These are phyloP conservation scores for Sporisorium scitamineum DNA, from an alignment of 1,284 basidiomycete species.

Conservation along the genomic window DNA sequence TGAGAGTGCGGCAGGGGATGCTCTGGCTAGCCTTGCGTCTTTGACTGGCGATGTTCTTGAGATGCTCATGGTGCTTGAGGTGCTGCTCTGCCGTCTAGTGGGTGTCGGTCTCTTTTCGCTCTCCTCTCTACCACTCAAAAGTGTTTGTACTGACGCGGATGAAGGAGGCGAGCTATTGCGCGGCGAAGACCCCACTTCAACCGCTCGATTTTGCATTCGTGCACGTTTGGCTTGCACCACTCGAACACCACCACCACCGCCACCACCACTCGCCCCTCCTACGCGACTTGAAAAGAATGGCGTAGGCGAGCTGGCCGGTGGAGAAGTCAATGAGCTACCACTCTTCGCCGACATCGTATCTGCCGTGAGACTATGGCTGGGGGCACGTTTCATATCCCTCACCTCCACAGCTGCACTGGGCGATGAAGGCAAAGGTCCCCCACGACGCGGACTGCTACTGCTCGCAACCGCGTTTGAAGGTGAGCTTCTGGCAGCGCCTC, in stretches of 20 bases:
- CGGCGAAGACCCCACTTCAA: neutral
- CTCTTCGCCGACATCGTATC: neutral
- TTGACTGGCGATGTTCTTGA: neutral
- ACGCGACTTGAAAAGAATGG: constrained; percentile 3
- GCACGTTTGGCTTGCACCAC: constrained; percentile 29
- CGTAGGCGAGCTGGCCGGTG: constrained; percentile 7
- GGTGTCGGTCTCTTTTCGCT: neutral
- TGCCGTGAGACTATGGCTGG: neutral
- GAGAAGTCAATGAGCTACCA: neutral
- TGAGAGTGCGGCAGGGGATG: constrained; percentile 38
- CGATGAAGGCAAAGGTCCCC: neutral
- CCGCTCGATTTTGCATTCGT: constrained; percentile 1
- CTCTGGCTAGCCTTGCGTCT: constrained; percentile 11
- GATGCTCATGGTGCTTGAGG: neutral
- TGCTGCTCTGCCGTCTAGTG: constrained; percentile 2
- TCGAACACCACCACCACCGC: constrained; percentile 7
- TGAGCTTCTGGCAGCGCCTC: neutral
- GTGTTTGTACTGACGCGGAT: neutral
- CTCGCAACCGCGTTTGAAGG: neutral
- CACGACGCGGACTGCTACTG: constrained; percentile 16
- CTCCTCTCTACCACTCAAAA: neutral
- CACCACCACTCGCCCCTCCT: neutral
- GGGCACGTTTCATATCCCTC: constrained; percentile 23
- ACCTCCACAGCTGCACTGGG: neutral
- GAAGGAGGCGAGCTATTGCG: constrained; percentile 1